These are phyloP conservation scores for Ephemerocybe angulata DNA, from an alignment of 768 basidiomycete genomes.

Conservation along the genomic window DNA sequence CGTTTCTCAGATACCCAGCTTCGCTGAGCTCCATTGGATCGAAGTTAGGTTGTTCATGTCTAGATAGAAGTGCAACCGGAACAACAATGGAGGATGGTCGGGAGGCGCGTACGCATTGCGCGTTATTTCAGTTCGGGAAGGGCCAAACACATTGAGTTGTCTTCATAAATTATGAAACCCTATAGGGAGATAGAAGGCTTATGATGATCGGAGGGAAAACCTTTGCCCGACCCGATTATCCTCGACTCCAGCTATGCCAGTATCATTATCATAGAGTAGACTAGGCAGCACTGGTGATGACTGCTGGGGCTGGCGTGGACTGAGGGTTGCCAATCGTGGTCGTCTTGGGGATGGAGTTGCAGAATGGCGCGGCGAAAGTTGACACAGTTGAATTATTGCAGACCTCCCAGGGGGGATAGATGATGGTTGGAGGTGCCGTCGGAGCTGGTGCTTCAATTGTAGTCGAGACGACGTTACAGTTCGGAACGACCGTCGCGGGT, in stretches of 20 bases:
- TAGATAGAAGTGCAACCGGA: background rate
- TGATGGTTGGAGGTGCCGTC: conserved; percentile 14
- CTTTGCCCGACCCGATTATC: no score
- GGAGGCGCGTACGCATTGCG: background rate
- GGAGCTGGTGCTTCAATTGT: conserved; percentile 2
- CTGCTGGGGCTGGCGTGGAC: background rate
- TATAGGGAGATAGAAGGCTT: no score
- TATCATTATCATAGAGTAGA: background rate
- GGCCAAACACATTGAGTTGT: no score
- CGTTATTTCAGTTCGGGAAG: no score
- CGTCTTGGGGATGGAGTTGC: conserved; percentile 4
- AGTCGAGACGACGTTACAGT: conserved; percentile 2
- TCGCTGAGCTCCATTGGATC: background rate
- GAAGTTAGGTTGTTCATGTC: background rate
- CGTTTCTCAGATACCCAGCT: background rate
- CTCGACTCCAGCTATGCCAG: background rate
- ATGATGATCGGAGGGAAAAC: no score
- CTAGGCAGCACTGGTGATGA: background rate
- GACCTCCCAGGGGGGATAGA: conserved; percentile 7
- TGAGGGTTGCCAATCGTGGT: background rate
- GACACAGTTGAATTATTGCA: conserved; percentile 5
- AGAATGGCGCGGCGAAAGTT: conserved; percentile 2
- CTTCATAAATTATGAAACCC: no score
- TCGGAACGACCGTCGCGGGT: background rate
- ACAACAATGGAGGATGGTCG: conserved; percentile 5